These are phyloP conservation scores for Ailanthus altissimus DNA, from an alignment of 345 rosid species.

Conservation along the genomic window DNA sequence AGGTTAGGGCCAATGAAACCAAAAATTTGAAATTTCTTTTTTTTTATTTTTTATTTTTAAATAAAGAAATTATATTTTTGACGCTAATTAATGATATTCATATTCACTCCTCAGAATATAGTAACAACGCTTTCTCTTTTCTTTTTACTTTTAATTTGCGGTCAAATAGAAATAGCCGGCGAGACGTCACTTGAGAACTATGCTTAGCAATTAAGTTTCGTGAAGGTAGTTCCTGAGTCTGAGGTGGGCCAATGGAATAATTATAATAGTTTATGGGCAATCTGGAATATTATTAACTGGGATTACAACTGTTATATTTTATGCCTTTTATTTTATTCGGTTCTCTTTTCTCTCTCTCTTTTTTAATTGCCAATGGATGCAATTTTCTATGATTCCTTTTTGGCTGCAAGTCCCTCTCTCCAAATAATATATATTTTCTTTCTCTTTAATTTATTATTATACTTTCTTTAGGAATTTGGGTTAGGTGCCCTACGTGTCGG, in stretches of 20 bases:
- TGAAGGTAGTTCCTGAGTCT: background rate
- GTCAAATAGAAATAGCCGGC: no score
- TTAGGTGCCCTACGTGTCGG: background rate
- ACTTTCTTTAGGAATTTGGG: background rate
- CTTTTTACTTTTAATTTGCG: no score
- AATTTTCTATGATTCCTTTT: background rate
- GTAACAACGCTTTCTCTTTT: no score
- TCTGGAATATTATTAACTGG: background rate
- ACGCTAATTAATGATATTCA: background rate
- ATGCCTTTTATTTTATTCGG: no score
- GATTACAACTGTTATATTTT: background rate
- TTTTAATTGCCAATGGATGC: no score
- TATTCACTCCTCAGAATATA: no score
- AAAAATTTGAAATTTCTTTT: background rate
- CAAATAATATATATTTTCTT: background rate
- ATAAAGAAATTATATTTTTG: background rate
- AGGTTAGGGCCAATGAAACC: background rate
- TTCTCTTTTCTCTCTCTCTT: background rate
- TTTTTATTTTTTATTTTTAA: no score
- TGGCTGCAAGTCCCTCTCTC: background rate
- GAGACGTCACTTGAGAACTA: no score
- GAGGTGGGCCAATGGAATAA: slow-evolving; percentile 24
- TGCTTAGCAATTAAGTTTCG: background rate
- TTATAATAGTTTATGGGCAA: slow-evolving; percentile 3
- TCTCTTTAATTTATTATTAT: background rate